Evolutionary conservation across 331 rosid genomes (phyloP), one percentile per base, ranked within the genome.

Genomic region (Saraca asoca): DNA sequence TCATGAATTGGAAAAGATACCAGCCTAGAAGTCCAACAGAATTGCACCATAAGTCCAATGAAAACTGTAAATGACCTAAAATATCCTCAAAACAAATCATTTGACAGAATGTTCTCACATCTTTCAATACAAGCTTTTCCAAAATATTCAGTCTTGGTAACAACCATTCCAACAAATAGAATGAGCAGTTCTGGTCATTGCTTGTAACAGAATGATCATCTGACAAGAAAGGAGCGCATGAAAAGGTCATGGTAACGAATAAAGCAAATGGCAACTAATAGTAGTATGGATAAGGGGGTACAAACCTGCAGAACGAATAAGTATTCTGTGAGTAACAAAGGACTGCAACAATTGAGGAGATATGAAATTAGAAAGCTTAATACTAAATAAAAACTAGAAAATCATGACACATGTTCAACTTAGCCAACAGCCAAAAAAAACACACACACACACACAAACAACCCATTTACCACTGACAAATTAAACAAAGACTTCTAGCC

Each of bases 311-410:
- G 82, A 69, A 58, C 83, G 86, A 19, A 85, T 54, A 41, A 82
- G 90, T 45, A 91, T 72, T 58, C 89, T 79, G 85, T 89, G 98
- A 12, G 96, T 89, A 77, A 89, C 88, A 81, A 88, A 87, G 61
- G 87, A 80, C 98, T 91, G 95, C 71, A 75, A 78, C 62, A 54
- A 60, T 64, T 44, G 24, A 73, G 61, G 54, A 78, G 61, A 51
- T 46, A 68, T 33, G 51, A 53, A 64, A 51, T 63, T 64, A 74
- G 61, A 46, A 52, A 58, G 37, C 48, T 64, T 19, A 43, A 68
- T 50, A 51, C 29, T 58, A 44, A 64, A 66, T 70, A 38, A 14
- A 7, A 24, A 24, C 31, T 24, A 3, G 31, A 24, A 24, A 24
- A 24, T 24, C 2, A 24, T 24, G 31, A 24, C 1, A 24, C 31